Base-by-base conservation (phyloP, 2,329 filamentous ascomycete species). In the Aureobasidium sp. region DNA sequence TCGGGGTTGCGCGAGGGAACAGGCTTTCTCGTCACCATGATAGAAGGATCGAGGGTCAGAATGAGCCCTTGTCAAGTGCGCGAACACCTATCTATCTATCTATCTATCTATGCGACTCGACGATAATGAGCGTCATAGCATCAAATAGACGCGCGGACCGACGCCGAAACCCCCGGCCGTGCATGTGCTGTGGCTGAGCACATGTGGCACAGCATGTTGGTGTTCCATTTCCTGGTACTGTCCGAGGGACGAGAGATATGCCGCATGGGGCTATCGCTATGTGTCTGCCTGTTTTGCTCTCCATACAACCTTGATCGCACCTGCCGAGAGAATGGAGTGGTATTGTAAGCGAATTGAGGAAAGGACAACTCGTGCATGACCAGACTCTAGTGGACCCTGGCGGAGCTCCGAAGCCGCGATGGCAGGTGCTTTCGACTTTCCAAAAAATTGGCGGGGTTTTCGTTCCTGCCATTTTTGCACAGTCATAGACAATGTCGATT, bases 21-120 rank as follows among this genome's bases (percentile, higher is more conserved):
- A 6, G 71, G 66, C 57, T 73, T 74, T 51, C 71, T 63, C 19
- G 64, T 70, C 48, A 75, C 71, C 73, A 76, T 76, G 35, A 6
- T 41, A 32, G 35, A 19, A 19, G 6, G 16, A 6, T 17, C 32
- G 35, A n/a, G 16, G 19, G 19, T 4, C 7, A 16, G 8, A 7
- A 14, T 19, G 7, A 30, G 35, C 8, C 35, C n/a, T 25, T 37
- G 44, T 45, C 29, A 12, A 24, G 41, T 11, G n/a, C 5, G 41
- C 41, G n/a, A n/a, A 16, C 27, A 11, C 41, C 27, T 27, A 44
- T 11, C 27, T 19, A 42, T 30, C 24, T 32, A 22, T n/a, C n/a
- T n/a, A 45, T 29, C 27, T 29, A 29, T 29, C 7, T 29, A 12
- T 29, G 41, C 32, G 16, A 22, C 27, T 45, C 27, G 41, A 16